Percentiles rank a stretch among this genome's conserved stretches.
Evolutionary conservation across 2,329 filamentous ascomycete genomes (phyloP).

Genomic region (Cytospora piceicola): DNA sequence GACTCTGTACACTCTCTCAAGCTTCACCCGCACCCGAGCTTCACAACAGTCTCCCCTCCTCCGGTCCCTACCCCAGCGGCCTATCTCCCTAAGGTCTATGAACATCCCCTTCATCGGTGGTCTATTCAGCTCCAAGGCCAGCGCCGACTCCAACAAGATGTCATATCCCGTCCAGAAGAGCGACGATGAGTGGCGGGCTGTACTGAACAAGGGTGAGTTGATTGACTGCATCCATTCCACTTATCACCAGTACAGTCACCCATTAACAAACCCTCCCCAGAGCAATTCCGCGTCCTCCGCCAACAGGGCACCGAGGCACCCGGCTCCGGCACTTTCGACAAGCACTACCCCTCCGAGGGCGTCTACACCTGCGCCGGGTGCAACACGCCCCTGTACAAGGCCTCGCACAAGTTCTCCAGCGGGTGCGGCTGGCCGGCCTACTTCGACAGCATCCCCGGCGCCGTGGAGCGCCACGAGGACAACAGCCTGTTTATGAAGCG

Average conservation of each 20-base stretch:
- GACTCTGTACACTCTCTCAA: slow-evolving; percentile 52
- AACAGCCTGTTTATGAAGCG: slow-evolving; percentile 77
- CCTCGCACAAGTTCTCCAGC: slow-evolving; percentile 92
- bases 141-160: slow-evolving; percentile 61
- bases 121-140: slow-evolving; percentile 68
- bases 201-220: slow-evolving; percentile 65
- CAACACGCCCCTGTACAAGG: slow-evolving; percentile 86
- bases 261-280: slow-evolving; percentile 49
- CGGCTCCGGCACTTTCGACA: slow-evolving; percentile 81
- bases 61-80: slow-evolving; percentile 34
- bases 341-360: slow-evolving; percentile 76
- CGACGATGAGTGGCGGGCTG: slow-evolving; percentile 85
- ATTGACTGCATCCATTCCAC: too few species aligned
- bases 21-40: slow-evolving; percentile 44
- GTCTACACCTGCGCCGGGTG: slow-evolving; percentile 90
- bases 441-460: slow-evolving; percentile 91
- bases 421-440: slow-evolving; percentile 98
- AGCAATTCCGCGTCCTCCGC: slow-evolving; percentile 93
- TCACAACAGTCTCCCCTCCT: slow-evolving; percentile 30
- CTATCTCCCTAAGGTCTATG: slow-evolving; percentile 60
- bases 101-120: slow-evolving; percentile 80
- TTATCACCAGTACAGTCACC: background rate
- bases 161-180: slow-evolving; percentile 80
- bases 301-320: slow-evolving; percentile 89
- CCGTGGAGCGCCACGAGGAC: slow-evolving; percentile 83